Base-by-base conservation (phyloP, 2,329 filamentous ascomycete genomes). In the Aspergillus intermedius region DNA sequence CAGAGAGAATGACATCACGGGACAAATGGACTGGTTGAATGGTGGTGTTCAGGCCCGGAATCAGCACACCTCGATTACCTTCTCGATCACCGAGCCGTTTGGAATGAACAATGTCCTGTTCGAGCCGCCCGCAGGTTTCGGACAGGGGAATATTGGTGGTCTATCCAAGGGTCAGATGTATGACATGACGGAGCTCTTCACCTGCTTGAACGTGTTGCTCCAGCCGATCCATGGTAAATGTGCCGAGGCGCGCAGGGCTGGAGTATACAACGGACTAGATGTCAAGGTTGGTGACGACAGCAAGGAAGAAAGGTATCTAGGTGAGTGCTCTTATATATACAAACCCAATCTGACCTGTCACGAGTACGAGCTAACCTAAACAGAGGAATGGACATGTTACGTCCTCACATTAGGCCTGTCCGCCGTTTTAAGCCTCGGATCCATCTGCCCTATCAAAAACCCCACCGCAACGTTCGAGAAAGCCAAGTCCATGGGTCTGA, bases 161-260 rank as follows among this genome's bases (percentile, higher is more conserved):
- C 67, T 84, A 37, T 74, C 71, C 6, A 72, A 76, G 3, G 71
- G 74, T 47, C 74, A 84, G 55, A 68, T 84, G 8, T 83, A 81
- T 54, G 80, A 84, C 59, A 82, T 84, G 73, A 80, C 74, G 35
- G 82, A 84, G 57, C 72, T 84, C 9, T 84, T 81, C 81, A 80
- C 76, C 8, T 83, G 81, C 56, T 61, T 84, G 37, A 72, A 74
- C 17, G 74, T 77, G 5, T 65, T 85, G 6, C 63, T 84, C 3
- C 75, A 79, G 45, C 74, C 73, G 8, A 76, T 83, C 44, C 75
- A 78, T 49, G 79, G 76, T 1, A 75, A 76, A 46, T 75, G 74
- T 23, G 68, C 70, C 19, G 74, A 81, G 56, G 81, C 81, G 21
- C 71, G 79, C 25, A 67, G 73, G 28, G 73, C 69, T 49, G 81